Conservation (phyloP, 2,329 filamentous ascomycete species). For the Pyrenophora tritici-repentis region DNA sequence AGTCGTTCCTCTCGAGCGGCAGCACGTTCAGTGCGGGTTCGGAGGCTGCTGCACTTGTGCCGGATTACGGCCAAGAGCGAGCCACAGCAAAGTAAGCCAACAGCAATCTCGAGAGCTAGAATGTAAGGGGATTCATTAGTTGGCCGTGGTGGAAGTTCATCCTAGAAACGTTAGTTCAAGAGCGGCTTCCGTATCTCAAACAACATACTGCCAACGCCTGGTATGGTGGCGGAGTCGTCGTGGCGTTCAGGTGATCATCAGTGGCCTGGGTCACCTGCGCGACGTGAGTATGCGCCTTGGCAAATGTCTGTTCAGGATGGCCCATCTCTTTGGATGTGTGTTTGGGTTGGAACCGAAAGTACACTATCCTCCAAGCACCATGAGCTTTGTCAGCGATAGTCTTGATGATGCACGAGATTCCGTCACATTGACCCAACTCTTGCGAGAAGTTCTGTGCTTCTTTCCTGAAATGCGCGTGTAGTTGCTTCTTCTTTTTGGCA, state of each 20-base stretch:
- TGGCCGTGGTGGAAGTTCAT: conserved; percentile 29
- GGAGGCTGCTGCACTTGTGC: conserved; percentile 55
- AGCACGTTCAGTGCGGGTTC: conserved; percentile 58
- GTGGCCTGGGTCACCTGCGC: conserved; percentile 26
- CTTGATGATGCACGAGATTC: conserved; percentile 50
- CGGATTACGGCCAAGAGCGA: conserved; percentile 53
- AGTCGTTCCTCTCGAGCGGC: conserved; percentile 60
- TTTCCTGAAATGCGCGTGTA: conserved; percentile 39
- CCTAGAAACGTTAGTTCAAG: background rate
- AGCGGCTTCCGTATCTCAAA: background rate
- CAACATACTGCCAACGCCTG: conserved; percentile 16
- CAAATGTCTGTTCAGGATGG: conserved; percentile 27
- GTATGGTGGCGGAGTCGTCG: conserved; percentile 12
- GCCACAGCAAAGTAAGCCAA: conserved; percentile 51
- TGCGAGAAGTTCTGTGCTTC: conserved; percentile 43
- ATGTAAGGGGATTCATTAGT: conserved; percentile 39
- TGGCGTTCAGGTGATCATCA: conserved; percentile 20
- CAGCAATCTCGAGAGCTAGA: conserved; percentile 51
- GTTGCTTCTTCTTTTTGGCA: conserved; percentile 42
- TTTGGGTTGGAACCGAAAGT: conserved; percentile 35
- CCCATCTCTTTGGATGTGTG: conserved; percentile 31
- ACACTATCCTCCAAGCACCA: conserved; percentile 39
- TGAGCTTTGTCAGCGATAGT: conserved; percentile 46
- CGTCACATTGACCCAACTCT: conserved; percentile 51
- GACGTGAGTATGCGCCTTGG: conserved; percentile 20